Conservation (phyloP, 164 flowering plant species). For the Kingdonia uniflora region DNA sequence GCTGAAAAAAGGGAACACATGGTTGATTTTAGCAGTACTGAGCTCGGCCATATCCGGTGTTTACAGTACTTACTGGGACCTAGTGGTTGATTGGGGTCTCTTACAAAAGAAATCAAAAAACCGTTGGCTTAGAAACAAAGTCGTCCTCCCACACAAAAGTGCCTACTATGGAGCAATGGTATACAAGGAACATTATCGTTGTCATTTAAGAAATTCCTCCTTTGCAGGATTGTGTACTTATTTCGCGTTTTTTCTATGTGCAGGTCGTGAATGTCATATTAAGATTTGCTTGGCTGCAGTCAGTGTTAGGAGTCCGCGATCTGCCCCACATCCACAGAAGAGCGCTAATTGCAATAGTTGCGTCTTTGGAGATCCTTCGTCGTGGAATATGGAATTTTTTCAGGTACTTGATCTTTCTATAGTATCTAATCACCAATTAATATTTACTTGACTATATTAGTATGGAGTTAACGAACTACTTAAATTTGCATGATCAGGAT, state of each 20-base stretch:
- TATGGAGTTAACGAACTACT: neutral
- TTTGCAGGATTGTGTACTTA: no score
- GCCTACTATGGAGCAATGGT: slow-evolving; percentile 64
- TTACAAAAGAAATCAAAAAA: slow-evolving; percentile 48
- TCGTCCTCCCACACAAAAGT: slow-evolving; percentile 36
- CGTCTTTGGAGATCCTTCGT: slow-evolving; percentile 63
- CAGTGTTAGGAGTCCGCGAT: neutral
- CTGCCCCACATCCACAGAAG: slow-evolving; percentile 24
- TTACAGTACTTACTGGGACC: slow-evolving; percentile 33
- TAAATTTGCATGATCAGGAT: no score
- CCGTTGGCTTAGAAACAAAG: slow-evolving; percentile 51
- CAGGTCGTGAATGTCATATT: slow-evolving; percentile 50
- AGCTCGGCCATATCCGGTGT: no score
- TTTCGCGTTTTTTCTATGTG: neutral
- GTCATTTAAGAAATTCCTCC: no score
- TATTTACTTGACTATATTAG: neutral
- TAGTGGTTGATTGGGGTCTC: slow-evolving; percentile 72
- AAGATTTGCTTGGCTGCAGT: slow-evolving; percentile 67
- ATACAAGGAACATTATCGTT: slow-evolving; percentile 3
- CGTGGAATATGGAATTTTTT: slow-evolving; percentile 84
- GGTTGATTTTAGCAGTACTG: no score
- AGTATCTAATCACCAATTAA: neutral
- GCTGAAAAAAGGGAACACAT: no score
- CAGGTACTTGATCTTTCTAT: no score
- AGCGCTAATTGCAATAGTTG: slow-evolving; percentile 30